phyloP scores from a whole-genome alignment of 2,329 filamentous ascomycete genomes.

The Fusarium zealandicum region DNA sequence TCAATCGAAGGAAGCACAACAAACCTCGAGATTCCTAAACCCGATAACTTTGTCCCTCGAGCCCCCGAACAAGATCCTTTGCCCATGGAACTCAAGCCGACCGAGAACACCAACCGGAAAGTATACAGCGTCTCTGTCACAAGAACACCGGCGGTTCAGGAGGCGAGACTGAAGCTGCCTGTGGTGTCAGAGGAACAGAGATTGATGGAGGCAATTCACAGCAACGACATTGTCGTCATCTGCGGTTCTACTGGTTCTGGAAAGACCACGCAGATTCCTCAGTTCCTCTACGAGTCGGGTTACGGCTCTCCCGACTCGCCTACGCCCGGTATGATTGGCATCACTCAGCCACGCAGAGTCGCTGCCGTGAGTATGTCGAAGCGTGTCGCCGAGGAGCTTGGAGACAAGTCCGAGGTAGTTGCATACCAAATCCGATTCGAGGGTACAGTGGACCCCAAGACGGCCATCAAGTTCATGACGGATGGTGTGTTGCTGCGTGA shows the following conservation, averaged over 20 bases:
- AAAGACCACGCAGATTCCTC: slow-evolving; percentile 96
- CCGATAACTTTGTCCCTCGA: slow-evolving; percentile 70
- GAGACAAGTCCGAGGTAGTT: slow-evolving; percentile 76
- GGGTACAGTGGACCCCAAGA: slow-evolving; percentile 78
- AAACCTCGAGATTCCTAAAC: slow-evolving; percentile 60
- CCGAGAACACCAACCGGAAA: slow-evolving; percentile 69
- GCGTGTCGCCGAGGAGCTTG: slow-evolving; percentile 86
- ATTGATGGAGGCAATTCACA: slow-evolving; percentile 97
- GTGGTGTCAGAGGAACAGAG: slow-evolving; percentile 95
- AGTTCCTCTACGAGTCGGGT: slow-evolving; percentile 93
- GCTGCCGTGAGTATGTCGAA: slow-evolving; percentile 97
- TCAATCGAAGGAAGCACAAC: slow-evolving; percentile 54
- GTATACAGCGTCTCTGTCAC: slow-evolving; percentile 77
- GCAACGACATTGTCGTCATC: slow-evolving; percentile 86
- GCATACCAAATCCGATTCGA: slow-evolving; percentile 97
- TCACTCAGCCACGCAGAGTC: slow-evolving; percentile 93
- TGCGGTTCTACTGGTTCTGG: slow-evolving; percentile 96
- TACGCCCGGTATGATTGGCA: slow-evolving; percentile 89
- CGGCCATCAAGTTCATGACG: slow-evolving; percentile 98
- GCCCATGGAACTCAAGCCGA: slow-evolving; percentile 69
- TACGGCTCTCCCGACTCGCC: slow-evolving; percentile 81
- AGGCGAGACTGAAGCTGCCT: slow-evolving; percentile 79
- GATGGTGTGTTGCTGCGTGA: slow-evolving; percentile 95
- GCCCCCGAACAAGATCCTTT: slow-evolving; percentile 74
- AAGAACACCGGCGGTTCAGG: slow-evolving; percentile 76